Base-by-base conservation (phyloP, 2,329 filamentous ascomycete genomes). In the Elsinoe necatrix region DNA sequence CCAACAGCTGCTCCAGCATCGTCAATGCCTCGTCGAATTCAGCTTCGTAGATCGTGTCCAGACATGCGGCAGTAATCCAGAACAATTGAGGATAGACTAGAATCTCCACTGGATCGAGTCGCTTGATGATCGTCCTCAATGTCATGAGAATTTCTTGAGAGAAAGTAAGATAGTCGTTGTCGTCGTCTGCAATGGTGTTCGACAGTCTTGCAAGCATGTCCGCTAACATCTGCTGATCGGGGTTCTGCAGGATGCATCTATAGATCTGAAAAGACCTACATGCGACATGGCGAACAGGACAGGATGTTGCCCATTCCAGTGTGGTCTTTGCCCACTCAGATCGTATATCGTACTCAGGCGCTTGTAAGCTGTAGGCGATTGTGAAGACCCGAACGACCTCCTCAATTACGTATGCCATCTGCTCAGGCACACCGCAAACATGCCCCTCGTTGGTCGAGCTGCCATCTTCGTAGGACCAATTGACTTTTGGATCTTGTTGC, bases 251-350 rank as follows among this genome's bases (percentile, higher is more conserved):
- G 56, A 97, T 91, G 67, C 92, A 97, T 29, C 93, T 82, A 73
- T 96, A 98, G 9, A 98, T 86, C 68, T 98, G 95, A 72, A 98
- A 97, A 0, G 95, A 98, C 25, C 93, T 85, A 68, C 95, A 98
- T 1, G 93, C 93, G 54, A 98, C 77, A 73, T 98, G 93, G 50
- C 92, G 80, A 4, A 98, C 95, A 0, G 93, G 89, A 68, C 95
- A 98, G 2, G 91, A 95, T 0, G 93, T 97, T 8, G 93, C 95
- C 93, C 93, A 98, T 9, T 86, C 90, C 60, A 98, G 75, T 0
- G 92, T 92, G 29, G 95, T 80, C 61, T 89, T 87, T 6, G 87
- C 89, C 92, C 92, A 97, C 54, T 92, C 82, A 63, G 95, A 89
- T 65, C 90, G 89, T 61, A 98, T 86, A 0, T 86, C 84, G 31